A percentile compares a stretch with the other conserved stretches of the same genome.
These are phyloP conservation scores for Saitozyma sp. DNA, from an alignment of 768 basidiomycete genomes.

Conservation along the genomic window DNA sequence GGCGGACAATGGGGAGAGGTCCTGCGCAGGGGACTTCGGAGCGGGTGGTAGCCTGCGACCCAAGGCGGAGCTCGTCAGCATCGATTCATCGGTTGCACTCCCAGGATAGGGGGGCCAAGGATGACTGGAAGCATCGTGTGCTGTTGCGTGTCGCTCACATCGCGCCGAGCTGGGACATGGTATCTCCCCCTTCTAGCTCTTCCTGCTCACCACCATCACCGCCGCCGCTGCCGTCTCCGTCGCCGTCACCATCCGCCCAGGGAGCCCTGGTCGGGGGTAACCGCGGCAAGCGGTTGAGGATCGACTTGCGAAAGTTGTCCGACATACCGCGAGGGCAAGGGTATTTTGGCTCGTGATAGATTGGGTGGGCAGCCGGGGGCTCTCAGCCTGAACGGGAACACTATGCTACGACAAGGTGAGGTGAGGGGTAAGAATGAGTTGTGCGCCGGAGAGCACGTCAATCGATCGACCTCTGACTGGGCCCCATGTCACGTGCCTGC, in stretches of 20 bases:
- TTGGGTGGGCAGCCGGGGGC: too few species aligned
- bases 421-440: too few species aligned
- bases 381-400: too few species aligned
- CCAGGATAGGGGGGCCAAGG: neutral
- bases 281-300: conserved; percentile 41
- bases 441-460: too few species aligned
- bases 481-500: too few species aligned
- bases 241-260: conserved; percentile 31
- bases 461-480: too few species aligned
- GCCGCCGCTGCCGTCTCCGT: neutral
- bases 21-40: conserved; percentile 57
- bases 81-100: neutral
- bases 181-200: conserved; percentile 62
- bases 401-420: too few species aligned
- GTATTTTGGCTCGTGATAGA: too few species aligned
- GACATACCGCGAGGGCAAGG: too few species aligned
- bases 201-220: conserved; percentile 68
- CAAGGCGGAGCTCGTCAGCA: conserved; percentile 14
- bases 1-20: conserved; percentile 76
- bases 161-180: conserved; percentile 59
- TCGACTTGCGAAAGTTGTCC: conserved; percentile 46
- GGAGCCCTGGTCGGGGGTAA: conserved; percentile 47
- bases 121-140: neutral
- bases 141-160: conserved; percentile 15
- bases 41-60: conserved; percentile 9